Conservation (phyloP, 2,329 filamentous ascomycete species). For the Alternaria postmessia region DNA sequence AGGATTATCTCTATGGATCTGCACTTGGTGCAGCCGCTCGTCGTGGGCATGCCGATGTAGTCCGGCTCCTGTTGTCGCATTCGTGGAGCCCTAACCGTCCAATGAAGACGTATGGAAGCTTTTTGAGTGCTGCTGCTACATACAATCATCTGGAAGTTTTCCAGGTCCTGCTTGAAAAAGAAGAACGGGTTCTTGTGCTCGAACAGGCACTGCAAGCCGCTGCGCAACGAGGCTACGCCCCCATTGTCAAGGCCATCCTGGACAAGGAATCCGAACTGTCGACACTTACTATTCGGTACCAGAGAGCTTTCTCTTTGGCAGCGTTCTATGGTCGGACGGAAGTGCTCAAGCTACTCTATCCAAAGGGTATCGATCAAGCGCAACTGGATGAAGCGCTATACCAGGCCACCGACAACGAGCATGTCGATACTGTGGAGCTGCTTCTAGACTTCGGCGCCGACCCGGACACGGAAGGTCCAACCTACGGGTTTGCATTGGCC, state of each 20-base stretch:
- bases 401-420: constrained; percentile 30
- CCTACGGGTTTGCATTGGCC: constrained; percentile 31
- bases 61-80: constrained; percentile 25
- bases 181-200: constrained; percentile 24
- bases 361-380: constrained; percentile 18
- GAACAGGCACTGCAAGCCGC: constrained; percentile 33
- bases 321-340: constrained; percentile 28
- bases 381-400: constrained; percentile 29
- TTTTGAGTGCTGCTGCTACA: constrained; percentile 31
- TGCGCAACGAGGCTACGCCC: constrained; percentile 27
- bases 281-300: constrained; percentile 18
- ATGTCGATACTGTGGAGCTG: constrained; percentile 27
- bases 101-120: constrained; percentile 32
- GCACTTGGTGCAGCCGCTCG: constrained; percentile 30
- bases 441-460: constrained; percentile 29
- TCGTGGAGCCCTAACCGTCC: constrained; percentile 25
- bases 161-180: constrained; percentile 25
- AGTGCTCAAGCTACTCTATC: constrained; percentile 23
- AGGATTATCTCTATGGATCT: constrained; percentile 32
- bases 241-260: constrained; percentile 26
- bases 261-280: constrained; percentile 11
- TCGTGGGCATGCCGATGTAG: constrained; percentile 28
- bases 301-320: constrained; percentile 31
- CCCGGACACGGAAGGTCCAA: constrained; percentile 30
- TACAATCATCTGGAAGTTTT: constrained; percentile 33